Conservation (phyloP, 2,329 filamentous ascomycete species). For the Fusarium tupiense region DNA sequence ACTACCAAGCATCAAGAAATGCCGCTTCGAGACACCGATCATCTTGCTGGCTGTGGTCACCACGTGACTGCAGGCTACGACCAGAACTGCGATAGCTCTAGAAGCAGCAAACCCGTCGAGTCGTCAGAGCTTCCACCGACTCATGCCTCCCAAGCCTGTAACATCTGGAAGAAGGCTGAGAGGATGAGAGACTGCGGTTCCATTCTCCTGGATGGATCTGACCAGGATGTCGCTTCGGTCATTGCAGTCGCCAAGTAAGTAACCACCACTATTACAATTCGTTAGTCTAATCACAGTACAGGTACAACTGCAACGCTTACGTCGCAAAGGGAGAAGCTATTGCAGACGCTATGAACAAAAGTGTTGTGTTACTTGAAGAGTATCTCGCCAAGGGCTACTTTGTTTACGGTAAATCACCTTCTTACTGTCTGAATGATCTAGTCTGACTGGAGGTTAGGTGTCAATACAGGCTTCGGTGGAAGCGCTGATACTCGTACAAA, state of each 20-base stretch:
- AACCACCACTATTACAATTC: fast-evolving
- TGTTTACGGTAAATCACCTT: background rate
- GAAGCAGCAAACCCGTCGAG: background rate
- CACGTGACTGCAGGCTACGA: fast-evolving
- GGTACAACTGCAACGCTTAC: background rate
- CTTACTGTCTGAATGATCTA: fast-evolving
- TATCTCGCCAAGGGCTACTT: background rate
- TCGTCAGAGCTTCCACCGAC: fast-evolving
- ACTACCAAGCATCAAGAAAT: background rate
- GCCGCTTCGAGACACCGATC: background rate
- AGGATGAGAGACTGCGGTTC: background rate
- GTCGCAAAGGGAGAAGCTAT: background rate
- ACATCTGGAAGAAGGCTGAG: background rate
- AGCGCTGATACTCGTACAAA: background rate
- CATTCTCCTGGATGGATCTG: background rate
- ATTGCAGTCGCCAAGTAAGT: background rate
- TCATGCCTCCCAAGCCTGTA: background rate
- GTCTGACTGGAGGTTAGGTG: background rate
- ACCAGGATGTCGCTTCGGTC: background rate
- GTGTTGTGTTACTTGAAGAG: background rate
- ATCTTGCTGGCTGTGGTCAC: background rate
- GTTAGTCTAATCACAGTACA: fast-evolving
- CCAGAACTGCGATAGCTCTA: fast-evolving
- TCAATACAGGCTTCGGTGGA: background rate
- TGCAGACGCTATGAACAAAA: background rate